Conservation (phyloP, 2,329 filamentous ascomycete genomes). For the Simplicillium aogashimaense region DNA sequence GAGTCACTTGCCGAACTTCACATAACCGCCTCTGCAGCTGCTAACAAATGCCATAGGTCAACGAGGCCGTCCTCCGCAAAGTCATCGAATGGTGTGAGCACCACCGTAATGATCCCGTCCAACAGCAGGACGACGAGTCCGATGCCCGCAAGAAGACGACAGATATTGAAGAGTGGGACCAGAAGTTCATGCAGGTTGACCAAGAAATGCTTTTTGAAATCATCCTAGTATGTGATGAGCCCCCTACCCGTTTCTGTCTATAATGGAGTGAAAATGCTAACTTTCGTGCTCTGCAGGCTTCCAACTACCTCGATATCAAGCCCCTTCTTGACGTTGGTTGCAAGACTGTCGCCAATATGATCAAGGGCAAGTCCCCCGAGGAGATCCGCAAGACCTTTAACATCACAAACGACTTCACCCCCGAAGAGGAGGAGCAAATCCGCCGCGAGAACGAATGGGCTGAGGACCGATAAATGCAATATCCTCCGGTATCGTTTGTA, state of each 20-base stretch:
- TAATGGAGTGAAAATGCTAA: constrained; percentile 4
- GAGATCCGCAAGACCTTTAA: constrained; percentile 99
- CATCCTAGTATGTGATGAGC: constrained; percentile 61
- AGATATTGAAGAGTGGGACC: constrained; percentile 98
- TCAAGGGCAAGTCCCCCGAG: constrained; percentile 99
- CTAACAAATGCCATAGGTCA: constrained; percentile 47
- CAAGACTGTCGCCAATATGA: constrained; percentile 99
- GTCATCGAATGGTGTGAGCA: constrained; percentile 98
- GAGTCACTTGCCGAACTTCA: constrained; percentile 17
- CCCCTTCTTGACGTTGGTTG: constrained; percentile 93
- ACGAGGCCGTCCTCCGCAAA: constrained; percentile 87
- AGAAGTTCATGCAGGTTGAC: constrained; percentile 99
- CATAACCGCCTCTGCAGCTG: constrained; percentile 6
- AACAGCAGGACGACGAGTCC: constrained; percentile 75
- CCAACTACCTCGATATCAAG: constrained; percentile 99
- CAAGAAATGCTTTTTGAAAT: constrained; percentile 99
- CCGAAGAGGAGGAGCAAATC: constrained; percentile 98
- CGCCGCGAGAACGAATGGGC: constrained; percentile 87
- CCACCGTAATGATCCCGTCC: constrained; percentile 82
- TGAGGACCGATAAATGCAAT: constrained; percentile 59
- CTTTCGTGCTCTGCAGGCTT: constrained; percentile 48
- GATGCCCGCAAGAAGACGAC: constrained; percentile 97
- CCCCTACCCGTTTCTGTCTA: constrained; percentile 10
- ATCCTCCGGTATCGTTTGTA: not conserved
- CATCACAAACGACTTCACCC: constrained; percentile 98